phyloP scores from a whole-genome alignment of 345 rosid genomes.

The Conringia planisiliqua region DNA sequence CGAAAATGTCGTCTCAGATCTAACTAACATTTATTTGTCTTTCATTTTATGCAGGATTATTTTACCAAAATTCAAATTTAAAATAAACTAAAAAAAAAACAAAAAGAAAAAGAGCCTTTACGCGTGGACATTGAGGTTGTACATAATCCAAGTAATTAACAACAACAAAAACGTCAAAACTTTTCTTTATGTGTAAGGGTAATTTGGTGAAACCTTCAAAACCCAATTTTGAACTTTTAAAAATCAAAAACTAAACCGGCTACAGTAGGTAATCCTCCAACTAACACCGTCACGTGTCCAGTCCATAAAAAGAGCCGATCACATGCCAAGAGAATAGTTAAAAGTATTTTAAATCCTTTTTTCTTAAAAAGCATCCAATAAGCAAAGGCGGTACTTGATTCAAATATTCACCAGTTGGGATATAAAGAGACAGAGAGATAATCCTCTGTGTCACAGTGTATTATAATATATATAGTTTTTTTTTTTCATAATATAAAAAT shows the following conservation, averaged over 20 bases:
- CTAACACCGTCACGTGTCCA: conserved; percentile 13
- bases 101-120: not conserved
- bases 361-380: not conserved
- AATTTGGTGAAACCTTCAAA: conserved; percentile 5
- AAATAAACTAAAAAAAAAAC: no score
- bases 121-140: not conserved
- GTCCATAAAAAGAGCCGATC: not conserved
- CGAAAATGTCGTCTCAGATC: not conserved
- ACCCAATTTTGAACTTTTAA: not conserved
- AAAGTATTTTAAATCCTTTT: not conserved
- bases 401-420: conserved; percentile 22
- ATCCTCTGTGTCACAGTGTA: conserved; percentile 7
- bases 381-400: conserved; percentile 31
- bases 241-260: not conserved
- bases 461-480: not conserved
- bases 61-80: no score
- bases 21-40: not conserved
- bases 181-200: not conserved
- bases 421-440: not conserved
- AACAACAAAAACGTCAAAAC: not conserved
- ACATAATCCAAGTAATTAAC: not conserved
- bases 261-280: conserved; percentile 10
- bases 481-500: not conserved
- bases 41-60: not conserved
- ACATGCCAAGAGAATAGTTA: conserved; percentile 25